Evolutionary conservation across 306 rosid genomes (phyloP), one percentile per base, ranked within the genome.

Genomic region (Dalbergia cultrata): DNA sequence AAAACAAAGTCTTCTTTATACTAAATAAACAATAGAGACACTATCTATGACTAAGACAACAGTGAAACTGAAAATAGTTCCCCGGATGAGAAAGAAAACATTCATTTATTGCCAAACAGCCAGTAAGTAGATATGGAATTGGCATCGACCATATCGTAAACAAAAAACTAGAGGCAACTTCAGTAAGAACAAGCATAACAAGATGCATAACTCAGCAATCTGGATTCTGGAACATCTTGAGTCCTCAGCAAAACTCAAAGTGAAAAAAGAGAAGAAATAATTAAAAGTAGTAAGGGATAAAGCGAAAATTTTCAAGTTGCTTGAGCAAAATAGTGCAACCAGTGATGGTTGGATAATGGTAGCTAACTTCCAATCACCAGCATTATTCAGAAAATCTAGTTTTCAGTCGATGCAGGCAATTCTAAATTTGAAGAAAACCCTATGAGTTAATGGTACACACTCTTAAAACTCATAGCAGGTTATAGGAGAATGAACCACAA

Each of bases 321-420:
- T 82, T 86, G 84, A 90, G 90, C 81, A 92, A 86, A 80, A 79
- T 88, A 83, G 90, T 82, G 75, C 90, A 89, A 76, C 54, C 81
- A 76, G 84, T 74, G 73, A 79, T 87, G 14, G 83, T 7, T 26
- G 31, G 31, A 26, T 7, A 45, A 56, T 82, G 78, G 77, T 80
- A 45, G 60, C 80, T 80, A 79, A 81, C 87, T 86, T 88, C 91
- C 31, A 26, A 1, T 26, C 31, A 26, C 31, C 31, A 26, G 31
- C 31, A 26, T 26, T 26, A 26, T 26, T 26, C 31, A 26, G 31
- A 26, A 26, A 26, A 26, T 26, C 31, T 26, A 26, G 31, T 26
- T 26, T 26, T 26, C 2, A 26, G 31, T 26, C 31, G 1, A 26
- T 26, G 31, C 31, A 26, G 31, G 31, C 31, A 26, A 26, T 26